These are phyloP conservation scores for Eucalyptus erythrocorys DNA, from an alignment of 345 rosid genomes.

Conservation along the genomic window DNA sequence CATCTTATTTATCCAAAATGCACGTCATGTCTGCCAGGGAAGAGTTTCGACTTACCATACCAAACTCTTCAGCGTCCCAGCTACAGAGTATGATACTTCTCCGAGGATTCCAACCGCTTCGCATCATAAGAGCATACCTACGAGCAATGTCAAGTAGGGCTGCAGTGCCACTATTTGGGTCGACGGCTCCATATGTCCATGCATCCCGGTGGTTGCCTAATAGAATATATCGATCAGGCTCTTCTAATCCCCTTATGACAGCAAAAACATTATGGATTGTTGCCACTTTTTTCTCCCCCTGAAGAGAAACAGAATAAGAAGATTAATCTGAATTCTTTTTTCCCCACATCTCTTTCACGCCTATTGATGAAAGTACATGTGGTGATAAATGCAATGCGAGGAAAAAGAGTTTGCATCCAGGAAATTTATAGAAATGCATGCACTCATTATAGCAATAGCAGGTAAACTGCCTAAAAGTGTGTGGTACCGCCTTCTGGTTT, in stretches of 20 bases:
- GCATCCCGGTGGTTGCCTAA: conserved; percentile 96
- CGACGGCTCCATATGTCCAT: conserved; percentile 98
- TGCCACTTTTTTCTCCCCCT: conserved; percentile 72
- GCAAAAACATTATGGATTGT: conserved; percentile 59
- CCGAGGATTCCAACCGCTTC: conserved; percentile 79
- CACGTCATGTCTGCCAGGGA: not conserved
- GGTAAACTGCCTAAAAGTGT: not conserved
- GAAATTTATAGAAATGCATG: not conserved
- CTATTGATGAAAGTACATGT: not conserved
- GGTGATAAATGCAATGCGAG: not conserved
- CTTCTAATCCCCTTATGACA: conserved; percentile 62
- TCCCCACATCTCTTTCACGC: not conserved
- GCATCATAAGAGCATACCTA: conserved; percentile 49
- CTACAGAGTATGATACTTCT: conserved; percentile 79
- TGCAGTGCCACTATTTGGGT: conserved; percentile 97
- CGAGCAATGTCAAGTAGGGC: conserved; percentile 86
- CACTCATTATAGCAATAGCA: not conserved
- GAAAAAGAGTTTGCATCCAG: not conserved
- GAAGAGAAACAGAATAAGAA: not conserved
- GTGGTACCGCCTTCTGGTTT: not conserved
- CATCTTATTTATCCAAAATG: not conserved
- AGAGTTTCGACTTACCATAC: conserved; percentile 57
- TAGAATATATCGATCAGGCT: conserved; percentile 73
- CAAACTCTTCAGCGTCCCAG: conserved; percentile 99
- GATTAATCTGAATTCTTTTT: not conserved